Percentiles rank a stretch among this genome's conserved stretches.
These are phyloP conservation scores for Paraconiothyrium brasiliense DNA, from an alignment of 2,329 filamentous ascomycete genomes.

Conservation along the genomic window DNA sequence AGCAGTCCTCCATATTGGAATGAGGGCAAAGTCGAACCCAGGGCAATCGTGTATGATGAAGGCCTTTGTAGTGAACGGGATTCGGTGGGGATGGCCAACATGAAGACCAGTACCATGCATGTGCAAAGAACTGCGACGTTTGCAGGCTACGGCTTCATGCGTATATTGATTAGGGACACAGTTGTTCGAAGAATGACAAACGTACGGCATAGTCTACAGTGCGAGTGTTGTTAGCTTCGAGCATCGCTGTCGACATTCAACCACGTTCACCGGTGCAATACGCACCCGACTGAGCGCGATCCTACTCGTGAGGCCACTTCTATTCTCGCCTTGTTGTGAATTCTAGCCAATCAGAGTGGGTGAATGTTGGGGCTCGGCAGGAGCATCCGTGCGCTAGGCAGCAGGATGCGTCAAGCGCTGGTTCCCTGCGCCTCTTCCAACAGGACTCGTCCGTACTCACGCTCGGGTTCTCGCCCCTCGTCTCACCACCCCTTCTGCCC, in stretches of 20 bases:
- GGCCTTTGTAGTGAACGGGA: no score
- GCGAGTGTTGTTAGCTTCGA: neutral
- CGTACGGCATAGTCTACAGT: no score
- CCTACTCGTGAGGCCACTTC: neutral
- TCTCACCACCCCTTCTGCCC: conserved; percentile 14
- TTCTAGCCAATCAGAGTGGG: conserved; percentile 5
- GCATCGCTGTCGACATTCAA: neutral
- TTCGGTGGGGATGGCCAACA: no score
- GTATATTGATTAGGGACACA: no score
- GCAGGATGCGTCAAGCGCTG: conserved; percentile 21
- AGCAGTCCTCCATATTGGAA: no score
- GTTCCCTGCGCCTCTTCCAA: conserved; percentile 9
- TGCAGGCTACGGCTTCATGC: no score
- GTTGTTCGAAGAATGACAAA: neutral
- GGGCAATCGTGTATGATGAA: no score
- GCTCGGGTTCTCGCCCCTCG: conserved; percentile 1
- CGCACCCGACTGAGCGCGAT: neutral
- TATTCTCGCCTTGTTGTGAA: conserved; percentile 4
- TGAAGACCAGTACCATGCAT: neutral
- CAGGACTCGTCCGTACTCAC: neutral
- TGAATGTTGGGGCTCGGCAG: conserved; percentile 1
- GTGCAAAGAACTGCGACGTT: no score
- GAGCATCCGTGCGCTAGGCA: conserved; percentile 25
- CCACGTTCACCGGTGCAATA: neutral
- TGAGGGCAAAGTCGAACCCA: no score